Evolutionary conservation across 2,329 filamentous ascomycete genomes (phyloP).

Genomic region (Paecilomyces sp.): DNA sequence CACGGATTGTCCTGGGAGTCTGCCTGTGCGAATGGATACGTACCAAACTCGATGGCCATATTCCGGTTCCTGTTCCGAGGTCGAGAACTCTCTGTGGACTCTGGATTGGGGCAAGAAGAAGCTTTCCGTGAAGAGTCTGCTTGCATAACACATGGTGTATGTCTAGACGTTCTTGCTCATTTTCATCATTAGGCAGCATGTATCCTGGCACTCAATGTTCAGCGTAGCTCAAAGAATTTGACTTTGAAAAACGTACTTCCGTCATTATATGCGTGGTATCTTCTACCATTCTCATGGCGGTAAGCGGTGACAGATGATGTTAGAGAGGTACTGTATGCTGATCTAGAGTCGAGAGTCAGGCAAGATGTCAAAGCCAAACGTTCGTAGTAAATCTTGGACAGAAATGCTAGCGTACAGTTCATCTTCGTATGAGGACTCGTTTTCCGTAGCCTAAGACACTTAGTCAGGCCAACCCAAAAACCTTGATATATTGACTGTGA

Average conservation of each 20-base stretch:
- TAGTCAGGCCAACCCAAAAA: too few species aligned
- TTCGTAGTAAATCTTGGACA: neutral
- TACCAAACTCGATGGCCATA: slow-evolving; percentile 48
- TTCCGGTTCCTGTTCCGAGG: slow-evolving; percentile 45
- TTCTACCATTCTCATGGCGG: neutral
- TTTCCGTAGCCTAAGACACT: neutral
- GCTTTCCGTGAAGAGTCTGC: slow-evolving; percentile 29
- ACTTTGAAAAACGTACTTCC: neutral
- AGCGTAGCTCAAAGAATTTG: neutral
- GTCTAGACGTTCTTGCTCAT: neutral
- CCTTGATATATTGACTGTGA: too few species aligned
- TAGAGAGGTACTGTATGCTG: neutral
- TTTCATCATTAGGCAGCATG: neutral
- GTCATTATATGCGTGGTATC: slow-evolving; percentile 1
- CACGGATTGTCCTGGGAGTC: neutral
- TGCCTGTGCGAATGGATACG: neutral
- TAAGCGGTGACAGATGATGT: neutral
- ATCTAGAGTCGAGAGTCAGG: neutral
- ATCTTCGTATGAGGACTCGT: neutral
- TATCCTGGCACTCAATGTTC: neutral
- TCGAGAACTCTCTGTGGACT: slow-evolving; percentile 38
- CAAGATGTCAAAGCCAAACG: neutral
- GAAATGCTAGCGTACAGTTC: too few species aligned
- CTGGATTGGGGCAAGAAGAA: slow-evolving; percentile 39
- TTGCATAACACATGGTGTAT: neutral